Evolutionary conservation across 1,139 yeast genomes (phyloP).

Genomic region (Candida gigantensis): DNA sequence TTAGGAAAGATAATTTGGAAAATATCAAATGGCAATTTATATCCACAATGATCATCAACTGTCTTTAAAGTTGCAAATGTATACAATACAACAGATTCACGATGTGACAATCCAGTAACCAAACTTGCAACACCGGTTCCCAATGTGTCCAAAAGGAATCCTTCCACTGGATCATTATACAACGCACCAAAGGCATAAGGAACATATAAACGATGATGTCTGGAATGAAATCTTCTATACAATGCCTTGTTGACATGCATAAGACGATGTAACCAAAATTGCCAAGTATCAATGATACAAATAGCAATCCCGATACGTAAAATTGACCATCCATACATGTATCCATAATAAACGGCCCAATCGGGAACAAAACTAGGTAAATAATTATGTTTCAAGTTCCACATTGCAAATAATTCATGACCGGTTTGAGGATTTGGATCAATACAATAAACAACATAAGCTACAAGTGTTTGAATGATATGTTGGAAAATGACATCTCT

Average conservation of each 20-base stretch:
- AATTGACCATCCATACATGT: constrained; percentile 62
- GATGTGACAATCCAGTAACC: constrained; percentile 61
- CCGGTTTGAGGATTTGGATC: constrained; percentile 76
- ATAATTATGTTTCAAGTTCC: constrained; percentile 55
- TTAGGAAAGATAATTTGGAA: constrained; percentile 91
- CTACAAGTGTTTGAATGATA: constrained; percentile 73
- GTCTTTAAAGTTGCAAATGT: constrained; percentile 93
- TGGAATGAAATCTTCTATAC: constrained; percentile 83
- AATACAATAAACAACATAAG: constrained; percentile 50
- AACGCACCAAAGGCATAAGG: constrained; percentile 97
- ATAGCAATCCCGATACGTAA: constrained; percentile 63
- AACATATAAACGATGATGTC: constrained; percentile 90
- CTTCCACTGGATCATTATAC: constrained; percentile 92
- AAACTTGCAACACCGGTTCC: constrained; percentile 87
- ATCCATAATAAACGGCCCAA: constrained; percentile 44
- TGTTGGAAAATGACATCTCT: constrained; percentile 86
- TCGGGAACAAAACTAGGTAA: constrained; percentile 45
- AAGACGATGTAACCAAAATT: constrained; percentile 79
- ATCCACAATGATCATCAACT: constrained; percentile 98
- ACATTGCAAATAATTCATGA: constrained; percentile 64
- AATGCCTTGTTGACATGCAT: constrained; percentile 83
- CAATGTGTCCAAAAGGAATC: constrained; percentile 83
- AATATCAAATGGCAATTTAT: constrained; percentile 85
- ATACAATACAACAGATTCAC: constrained; percentile 74
- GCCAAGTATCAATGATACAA: constrained; percentile 89